Evolutionary conservation across 768 basidiomycete genomes (phyloP), one percentile per base, ranked within the genome.

Genomic region (Agrocybe praecox): DNA sequence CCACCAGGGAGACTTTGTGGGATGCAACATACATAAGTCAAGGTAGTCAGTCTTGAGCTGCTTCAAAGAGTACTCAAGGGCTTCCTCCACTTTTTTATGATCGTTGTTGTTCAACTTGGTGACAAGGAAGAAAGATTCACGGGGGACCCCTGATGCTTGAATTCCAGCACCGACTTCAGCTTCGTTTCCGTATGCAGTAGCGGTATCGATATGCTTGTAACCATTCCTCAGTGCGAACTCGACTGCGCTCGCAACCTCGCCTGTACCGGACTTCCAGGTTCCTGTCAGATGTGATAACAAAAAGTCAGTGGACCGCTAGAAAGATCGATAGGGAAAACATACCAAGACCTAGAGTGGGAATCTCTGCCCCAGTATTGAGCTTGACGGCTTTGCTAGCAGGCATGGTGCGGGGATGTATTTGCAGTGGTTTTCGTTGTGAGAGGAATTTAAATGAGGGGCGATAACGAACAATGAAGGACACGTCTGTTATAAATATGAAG

Each of bases 131-230:
- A 96, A 81, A 54, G 86, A 76, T 33, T 76, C 75, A 55, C 94
- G 83, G 6, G 84, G 78, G 15, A 94, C 83, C 11, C 90, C 92
- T 21, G 87, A 89, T 12, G 78, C 74, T 63, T 82, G 86, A 74
- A 95, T 87, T 26, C 93, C 94, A 52, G 84, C 65, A 14, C 93
- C 94, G 44, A 96, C 94, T 70, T 92, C 90, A 33, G 77, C 74
- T 72, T 95, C 90, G 67, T 94, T 94, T 50, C 72, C 73, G 69
- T 90, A 90, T 6, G 76, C 86, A 19, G 85, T 74, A 10, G 88
- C 89, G 53, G 86, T 90, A 68, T 88, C 88, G 67, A 87, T 85
- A 66, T 80, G 87, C 69, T 64, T 83, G 78, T 94, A 95, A 2
- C 92, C 94, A 44, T 76, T 74, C 66, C 79, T 85, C 61, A 96